Evolutionary conservation across 768 basidiomycete genomes (phyloP), one percentile per base, ranked within the genome.

Genomic region (Boletellus ananas): DNA sequence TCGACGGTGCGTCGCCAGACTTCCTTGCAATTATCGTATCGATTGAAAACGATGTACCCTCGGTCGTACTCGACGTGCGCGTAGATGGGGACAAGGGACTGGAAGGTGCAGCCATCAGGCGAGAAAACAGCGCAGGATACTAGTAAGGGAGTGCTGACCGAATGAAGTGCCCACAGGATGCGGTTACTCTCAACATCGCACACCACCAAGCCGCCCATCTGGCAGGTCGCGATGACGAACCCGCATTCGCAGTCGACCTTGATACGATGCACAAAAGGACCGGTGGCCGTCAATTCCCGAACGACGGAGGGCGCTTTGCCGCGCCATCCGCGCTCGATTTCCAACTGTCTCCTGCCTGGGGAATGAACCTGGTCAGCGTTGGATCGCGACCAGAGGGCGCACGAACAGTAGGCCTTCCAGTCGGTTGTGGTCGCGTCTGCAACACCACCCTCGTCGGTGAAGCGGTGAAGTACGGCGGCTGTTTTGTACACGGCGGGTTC

Each of bases 1-100:
- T 72, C 69, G 4, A 69, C 56, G 7, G 72, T 59, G 20, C 59
- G 74, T 29, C 84, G 71, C 90, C 90, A 92, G 12, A 90, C 79
- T 61, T 92, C 89, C 54, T 84, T 84, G 52, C 68, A 58, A 7
- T 75, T 73, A 27, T 73, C 75, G 18, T 63, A 38, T 23, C 84
- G 77, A 58, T 90, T 84, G 62, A 89, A 86, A 43, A 90, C 69
- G 41, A 90, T 68, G 59, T 79, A 89, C 7, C 90, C 89, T 23
- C 77, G 68, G 13, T 72, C 80, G 53, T 89, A 92, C 66, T 91
- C 90, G 56, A 80, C 77, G 58, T 90, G 88, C 0, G 86, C 86
- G 41, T 72, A 76, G 16, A 33, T 40, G 17, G 49, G 46, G 47
- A 34, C 47, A 43, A 56, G 49, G 43, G 17, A 44, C 57, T 60